Evolutionary conservation across 345 rosid genomes (phyloP).

Genomic region (Boechera retrofracta): DNA sequence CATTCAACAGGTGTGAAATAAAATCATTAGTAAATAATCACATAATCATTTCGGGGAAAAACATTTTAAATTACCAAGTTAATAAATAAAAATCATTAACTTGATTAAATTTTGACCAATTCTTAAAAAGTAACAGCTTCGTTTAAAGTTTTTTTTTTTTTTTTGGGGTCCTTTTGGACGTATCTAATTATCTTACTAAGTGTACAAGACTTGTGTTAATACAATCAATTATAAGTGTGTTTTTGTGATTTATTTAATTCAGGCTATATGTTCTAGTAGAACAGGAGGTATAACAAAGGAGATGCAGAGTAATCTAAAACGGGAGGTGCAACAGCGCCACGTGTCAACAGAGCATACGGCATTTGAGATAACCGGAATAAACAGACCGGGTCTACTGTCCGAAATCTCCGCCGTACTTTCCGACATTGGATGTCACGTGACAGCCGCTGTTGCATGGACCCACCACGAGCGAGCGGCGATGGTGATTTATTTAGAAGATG

Average conservation of each 20-base stretch:
- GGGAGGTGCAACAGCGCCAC: conserved; percentile 60
- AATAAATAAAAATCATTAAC: background rate
- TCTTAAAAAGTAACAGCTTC: background rate
- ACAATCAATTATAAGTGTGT: background rate
- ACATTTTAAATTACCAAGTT: background rate
- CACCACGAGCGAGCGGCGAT: conserved; percentile 73
- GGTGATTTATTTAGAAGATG: conserved; percentile 73
- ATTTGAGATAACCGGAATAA: conserved; percentile 70
- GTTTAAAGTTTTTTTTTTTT: background rate
- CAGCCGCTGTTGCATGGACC: conserved; percentile 80
- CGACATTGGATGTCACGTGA: conserved; percentile 70
- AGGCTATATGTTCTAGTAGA: conserved; percentile 72
- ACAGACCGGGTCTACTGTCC: conserved; percentile 83
- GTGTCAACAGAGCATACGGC: conserved; percentile 73
- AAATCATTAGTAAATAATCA: background rate
- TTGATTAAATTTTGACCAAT: background rate
- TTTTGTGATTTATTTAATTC: background rate
- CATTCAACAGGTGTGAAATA: conserved; percentile 60
- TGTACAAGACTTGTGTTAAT: background rate
- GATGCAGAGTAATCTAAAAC: conserved; percentile 49
- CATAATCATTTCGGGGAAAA: background rate
- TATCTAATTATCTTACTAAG: background rate
- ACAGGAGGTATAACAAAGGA: conserved; percentile 53
- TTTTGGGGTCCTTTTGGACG: background rate
- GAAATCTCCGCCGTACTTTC: conserved; percentile 75